Conservation (phyloP, 2,329 filamentous ascomycete genomes). For the Phoma sp. region DNA sequence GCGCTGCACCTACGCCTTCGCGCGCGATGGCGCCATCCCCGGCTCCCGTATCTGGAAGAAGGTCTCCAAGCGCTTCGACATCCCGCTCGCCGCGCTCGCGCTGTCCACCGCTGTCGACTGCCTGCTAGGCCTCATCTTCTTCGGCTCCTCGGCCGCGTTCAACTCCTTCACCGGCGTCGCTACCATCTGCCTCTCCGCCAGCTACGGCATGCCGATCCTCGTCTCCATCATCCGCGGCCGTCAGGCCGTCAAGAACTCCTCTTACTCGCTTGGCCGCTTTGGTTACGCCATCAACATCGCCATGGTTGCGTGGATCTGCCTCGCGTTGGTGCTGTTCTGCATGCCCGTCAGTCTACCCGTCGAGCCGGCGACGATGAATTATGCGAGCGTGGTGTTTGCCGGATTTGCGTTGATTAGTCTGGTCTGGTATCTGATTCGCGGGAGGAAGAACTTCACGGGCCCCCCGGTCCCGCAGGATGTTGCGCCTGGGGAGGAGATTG, state of each 20-base stretch:
- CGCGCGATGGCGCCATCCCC: constrained; percentile 75
- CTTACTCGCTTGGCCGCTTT: constrained; percentile 71
- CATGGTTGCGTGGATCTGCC: constrained; percentile 72
- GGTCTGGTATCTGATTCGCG: constrained; percentile 46
- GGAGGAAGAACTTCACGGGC: constrained; percentile 46
- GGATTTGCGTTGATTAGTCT: constrained; percentile 47
- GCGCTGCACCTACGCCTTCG: constrained; percentile 77
- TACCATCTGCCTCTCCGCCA: constrained; percentile 77
- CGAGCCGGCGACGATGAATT: constrained; percentile 52
- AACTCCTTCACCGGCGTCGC: constrained; percentile 81
- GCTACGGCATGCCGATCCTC: constrained; percentile 77
- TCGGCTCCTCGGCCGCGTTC: constrained; percentile 77
- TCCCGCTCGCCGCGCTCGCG: constrained; percentile 72
- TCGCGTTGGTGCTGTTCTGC: constrained; percentile 76
- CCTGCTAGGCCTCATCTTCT: constrained; percentile 77
- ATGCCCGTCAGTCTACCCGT: constrained; percentile 64
- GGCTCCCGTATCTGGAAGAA: constrained; percentile 69
- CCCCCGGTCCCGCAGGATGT: constrained; percentile 47
- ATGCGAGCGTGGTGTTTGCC: constrained; percentile 50
- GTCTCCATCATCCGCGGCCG: constrained; percentile 72
- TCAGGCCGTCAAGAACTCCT: constrained; percentile 68
- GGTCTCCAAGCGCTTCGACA: constrained; percentile 69
- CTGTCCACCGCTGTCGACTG: constrained; percentile 73
- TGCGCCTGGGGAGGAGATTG: constrained; percentile 41
- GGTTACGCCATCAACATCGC: constrained; percentile 71